These are phyloP conservation scores for Globisporangium splendens DNA, from an alignment of 352 stramenopile species.

Conservation along the genomic window DNA sequence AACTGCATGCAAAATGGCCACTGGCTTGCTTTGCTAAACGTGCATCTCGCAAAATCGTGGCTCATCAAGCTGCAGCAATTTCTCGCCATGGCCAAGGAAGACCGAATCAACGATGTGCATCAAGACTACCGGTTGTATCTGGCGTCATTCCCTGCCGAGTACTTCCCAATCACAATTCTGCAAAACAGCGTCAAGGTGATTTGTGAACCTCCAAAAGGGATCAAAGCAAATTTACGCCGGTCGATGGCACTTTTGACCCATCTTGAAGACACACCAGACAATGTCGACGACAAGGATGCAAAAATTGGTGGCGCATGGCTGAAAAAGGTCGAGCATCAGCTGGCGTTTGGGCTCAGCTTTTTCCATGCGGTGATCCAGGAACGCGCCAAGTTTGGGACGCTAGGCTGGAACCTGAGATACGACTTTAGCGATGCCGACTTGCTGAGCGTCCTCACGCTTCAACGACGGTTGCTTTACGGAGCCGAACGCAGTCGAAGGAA, in stretches of 20 bases:
- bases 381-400: conserved; percentile 63
- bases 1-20: conserved; percentile 39
- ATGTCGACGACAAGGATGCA: conserved; percentile 1
- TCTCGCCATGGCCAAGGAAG: conserved; percentile 27
- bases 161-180: conserved; percentile 71
- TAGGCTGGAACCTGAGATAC: conserved; percentile 78
- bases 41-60: conserved; percentile 76
- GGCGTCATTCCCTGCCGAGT: conserved; percentile 56
- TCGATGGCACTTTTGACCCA: conserved; percentile 46
- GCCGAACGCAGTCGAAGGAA: conserved; percentile 1
- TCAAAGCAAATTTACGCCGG: conserved; percentile 71
- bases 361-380: conserved; percentile 81
- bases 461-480: conserved; percentile 40
- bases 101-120: conserved; percentile 36
- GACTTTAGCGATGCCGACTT: conserved; percentile 82
- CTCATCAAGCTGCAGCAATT: conserved; percentile 57
- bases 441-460: conserved; percentile 57
- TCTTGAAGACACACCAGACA: conserved; percentile 1
- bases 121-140: conserved; percentile 66
- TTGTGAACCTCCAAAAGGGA: conserved; percentile 65
- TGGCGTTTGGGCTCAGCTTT: conserved; percentile 73
- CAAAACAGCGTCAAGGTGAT: conserved; percentile 80
- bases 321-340: conserved; percentile 35
- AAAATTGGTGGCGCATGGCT: conserved; percentile 7
- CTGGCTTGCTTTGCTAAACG: conserved; percentile 77